Evolutionary conservation across 1,284 basidiomycete genomes (phyloP).

Genomic region (Rhodotorula sp.): DNA sequence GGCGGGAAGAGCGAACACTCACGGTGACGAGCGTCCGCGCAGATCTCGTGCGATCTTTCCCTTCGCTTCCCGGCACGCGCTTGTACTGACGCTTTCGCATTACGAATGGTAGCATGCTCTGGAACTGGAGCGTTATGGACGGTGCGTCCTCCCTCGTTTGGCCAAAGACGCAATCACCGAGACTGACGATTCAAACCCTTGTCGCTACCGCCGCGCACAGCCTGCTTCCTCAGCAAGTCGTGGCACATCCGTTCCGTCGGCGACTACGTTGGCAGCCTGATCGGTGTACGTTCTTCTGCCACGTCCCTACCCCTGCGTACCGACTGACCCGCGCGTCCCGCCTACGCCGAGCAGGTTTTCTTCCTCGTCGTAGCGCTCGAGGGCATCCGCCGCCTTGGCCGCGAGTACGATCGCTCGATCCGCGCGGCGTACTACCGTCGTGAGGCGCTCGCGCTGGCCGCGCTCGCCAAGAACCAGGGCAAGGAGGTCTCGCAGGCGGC

Average conservation of each 20-base stretch:
- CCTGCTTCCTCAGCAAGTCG: conserved; percentile 53
- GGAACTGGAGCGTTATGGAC: conserved; percentile 24
- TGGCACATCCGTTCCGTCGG: conserved; percentile 52
- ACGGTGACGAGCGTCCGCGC: not conserved
- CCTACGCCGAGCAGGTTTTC: conserved; percentile 45
- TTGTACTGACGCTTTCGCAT: no score
- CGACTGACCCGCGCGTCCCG: not conserved
- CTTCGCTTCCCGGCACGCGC: fast-evolving
- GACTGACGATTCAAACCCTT: not conserved
- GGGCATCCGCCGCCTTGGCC: conserved; percentile 49
- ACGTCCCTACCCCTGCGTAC: no score
- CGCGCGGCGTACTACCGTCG: conserved; percentile 35
- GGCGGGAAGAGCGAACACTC: not conserved
- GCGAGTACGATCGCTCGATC: conserved; percentile 54
- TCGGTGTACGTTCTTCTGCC: conserved; percentile 44
- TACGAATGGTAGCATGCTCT: conserved; percentile 17
- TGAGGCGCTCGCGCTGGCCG: conserved; percentile 13
- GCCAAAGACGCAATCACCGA: not conserved
- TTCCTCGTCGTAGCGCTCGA: conserved; percentile 53
- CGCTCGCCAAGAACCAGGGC: conserved; percentile 14
- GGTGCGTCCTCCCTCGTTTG: not conserved
- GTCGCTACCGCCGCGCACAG: not conserved
- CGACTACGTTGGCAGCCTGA: conserved; percentile 52
- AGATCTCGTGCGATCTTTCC: not conserved
- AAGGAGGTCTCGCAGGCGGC: not conserved